A percentile compares a stretch with the other conserved stretches of the same genome.
Conservation (phyloP, 306 rosid species). For the Vigna angularis region DNA sequence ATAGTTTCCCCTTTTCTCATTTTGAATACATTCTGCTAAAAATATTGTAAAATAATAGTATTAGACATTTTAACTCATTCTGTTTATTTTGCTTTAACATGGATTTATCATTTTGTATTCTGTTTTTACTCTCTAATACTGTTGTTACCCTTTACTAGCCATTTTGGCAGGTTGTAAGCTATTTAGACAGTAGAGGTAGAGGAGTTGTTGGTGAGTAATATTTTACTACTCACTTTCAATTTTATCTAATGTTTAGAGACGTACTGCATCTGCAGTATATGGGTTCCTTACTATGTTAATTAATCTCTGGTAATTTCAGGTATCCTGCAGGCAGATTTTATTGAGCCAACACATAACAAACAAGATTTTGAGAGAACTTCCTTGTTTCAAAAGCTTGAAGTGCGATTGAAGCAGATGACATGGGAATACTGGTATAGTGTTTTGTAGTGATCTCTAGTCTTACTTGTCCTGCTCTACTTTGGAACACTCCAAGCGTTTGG, state of each 20-base stretch:
- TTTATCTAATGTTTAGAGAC: slow-evolving; percentile 34
- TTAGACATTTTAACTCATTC: background rate
- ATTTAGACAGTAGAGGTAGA: slow-evolving; percentile 67
- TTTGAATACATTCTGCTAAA: slow-evolving; percentile 29
- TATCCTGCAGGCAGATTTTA: slow-evolving; percentile 83
- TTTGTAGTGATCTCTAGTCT: slow-evolving; percentile 35
- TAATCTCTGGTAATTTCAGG: slow-evolving; percentile 53
- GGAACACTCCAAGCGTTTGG: slow-evolving; percentile 1
- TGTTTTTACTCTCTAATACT: slow-evolving; percentile 12
- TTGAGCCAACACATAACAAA: slow-evolving; percentile 90
- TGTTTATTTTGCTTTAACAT: slow-evolving; percentile 25
- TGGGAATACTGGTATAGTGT: slow-evolving; percentile 85
- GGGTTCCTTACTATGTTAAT: slow-evolving; percentile 40
- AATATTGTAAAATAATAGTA: background rate
- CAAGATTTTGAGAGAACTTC: slow-evolving; percentile 97
- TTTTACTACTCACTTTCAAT: slow-evolving; percentile 8
- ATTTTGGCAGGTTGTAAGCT: slow-evolving; percentile 86
- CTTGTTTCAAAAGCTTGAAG: slow-evolving; percentile 87
- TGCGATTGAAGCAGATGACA: slow-evolving; percentile 85
- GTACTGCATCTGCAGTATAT: background rate
- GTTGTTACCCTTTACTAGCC: slow-evolving; percentile 68
- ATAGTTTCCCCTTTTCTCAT: background rate
- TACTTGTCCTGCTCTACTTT: slow-evolving; percentile 11
- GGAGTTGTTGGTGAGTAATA: slow-evolving; percentile 85
- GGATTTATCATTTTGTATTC: background rate